These are phyloP conservation scores for Cyberlindnera xishuangbannaensis DNA, from an alignment of 805 yeast genomes.

Conservation along the genomic window DNA sequence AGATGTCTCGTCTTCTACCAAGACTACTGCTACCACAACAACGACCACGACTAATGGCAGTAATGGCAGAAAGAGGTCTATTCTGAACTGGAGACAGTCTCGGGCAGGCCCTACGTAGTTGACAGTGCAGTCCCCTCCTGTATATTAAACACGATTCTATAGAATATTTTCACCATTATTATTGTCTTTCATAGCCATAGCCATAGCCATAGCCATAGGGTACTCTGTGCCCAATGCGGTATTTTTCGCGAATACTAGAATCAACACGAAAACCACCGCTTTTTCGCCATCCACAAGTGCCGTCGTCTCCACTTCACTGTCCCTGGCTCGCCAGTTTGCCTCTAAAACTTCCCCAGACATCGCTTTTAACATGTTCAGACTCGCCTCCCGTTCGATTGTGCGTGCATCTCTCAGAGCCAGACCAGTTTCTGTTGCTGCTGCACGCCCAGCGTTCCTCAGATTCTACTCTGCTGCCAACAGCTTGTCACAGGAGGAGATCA, in stretches of 20 bases:
- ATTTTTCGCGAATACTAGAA: background rate
- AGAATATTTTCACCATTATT: too few relatives aligned
- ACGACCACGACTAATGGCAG: constrained; percentile 10
- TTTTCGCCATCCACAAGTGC: too few relatives aligned
- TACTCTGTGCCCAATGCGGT: too few relatives aligned
- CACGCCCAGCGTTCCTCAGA: constrained; percentile 30
- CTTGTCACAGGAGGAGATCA: constrained; percentile 71
- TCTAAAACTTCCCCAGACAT: too few relatives aligned
- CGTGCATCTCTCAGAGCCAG: constrained; percentile 32
- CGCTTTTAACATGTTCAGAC: constrained; percentile 47
- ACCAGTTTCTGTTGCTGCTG: constrained; percentile 21
- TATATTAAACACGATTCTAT: too few relatives aligned
- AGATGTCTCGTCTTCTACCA: constrained; percentile 21
- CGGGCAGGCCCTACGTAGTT: constrained; percentile 11
- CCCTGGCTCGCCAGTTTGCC: too few relatives aligned
- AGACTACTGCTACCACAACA: constrained; percentile 10
- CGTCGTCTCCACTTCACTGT: too few relatives aligned
- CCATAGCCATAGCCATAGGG: too few relatives aligned
- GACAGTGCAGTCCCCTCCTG: too few relatives aligned
- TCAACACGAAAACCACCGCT: too few relatives aligned
- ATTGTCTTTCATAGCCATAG: too few relatives aligned
- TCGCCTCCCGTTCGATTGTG: constrained; percentile 34
- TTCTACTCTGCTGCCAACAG: constrained; percentile 60
- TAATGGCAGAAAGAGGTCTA: constrained; percentile 24
- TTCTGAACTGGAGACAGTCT: constrained; percentile 31